Conservation (phyloP, 805 yeast species). For the Nakazawaea laoshanensis region DNA sequence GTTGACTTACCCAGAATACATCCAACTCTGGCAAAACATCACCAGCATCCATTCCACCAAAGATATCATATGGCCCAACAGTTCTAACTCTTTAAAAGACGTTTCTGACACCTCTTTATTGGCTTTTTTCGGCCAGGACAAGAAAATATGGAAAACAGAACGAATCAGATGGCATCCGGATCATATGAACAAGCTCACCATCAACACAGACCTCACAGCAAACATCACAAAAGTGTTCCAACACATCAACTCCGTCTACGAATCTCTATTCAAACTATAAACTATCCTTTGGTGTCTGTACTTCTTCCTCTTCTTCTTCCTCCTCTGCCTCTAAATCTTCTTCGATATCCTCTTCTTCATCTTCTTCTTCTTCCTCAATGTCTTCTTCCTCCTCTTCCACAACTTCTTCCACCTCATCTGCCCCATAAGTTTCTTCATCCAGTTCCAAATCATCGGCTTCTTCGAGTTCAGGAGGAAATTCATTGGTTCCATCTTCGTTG, state of each 20-base stretch:
- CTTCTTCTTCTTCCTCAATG: constrained; percentile 39
- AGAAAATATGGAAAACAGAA: constrained; percentile 31
- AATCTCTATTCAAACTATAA: constrained; percentile 6
- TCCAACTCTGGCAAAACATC: constrained; percentile 16
- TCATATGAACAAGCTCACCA: constrained; percentile 30
- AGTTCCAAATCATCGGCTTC: constrained; percentile 54
- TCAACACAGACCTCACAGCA: constrained; percentile 11
- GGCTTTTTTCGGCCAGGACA: constrained; percentile 12
- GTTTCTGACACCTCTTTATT: constrained; percentile 10
- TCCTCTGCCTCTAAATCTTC: constrained; percentile 30
- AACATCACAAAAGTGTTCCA: constrained; percentile 34
- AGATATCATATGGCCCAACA: constrained; percentile 22
- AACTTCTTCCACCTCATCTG: constrained; percentile 46
- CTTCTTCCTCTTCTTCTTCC: constrained; percentile 28
- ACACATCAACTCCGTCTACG: constrained; percentile 30
- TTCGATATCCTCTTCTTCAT: constrained; percentile 34
- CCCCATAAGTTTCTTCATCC: constrained; percentile 51
- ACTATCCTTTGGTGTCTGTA: constrained; percentile 16
- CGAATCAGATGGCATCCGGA: constrained; percentile 70
- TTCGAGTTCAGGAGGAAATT: constrained; percentile 66
- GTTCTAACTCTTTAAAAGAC: constrained; percentile 24
- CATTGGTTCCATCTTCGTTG: constrained; percentile 39
- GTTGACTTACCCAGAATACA: constrained; percentile 17
- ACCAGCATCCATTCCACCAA: constrained; percentile 14
- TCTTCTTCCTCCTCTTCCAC: constrained; percentile 43